phyloP scores from a whole-genome alignment of 108 stramenopile genomes.

The Mayamaea pseudoterrestris region DNA sequence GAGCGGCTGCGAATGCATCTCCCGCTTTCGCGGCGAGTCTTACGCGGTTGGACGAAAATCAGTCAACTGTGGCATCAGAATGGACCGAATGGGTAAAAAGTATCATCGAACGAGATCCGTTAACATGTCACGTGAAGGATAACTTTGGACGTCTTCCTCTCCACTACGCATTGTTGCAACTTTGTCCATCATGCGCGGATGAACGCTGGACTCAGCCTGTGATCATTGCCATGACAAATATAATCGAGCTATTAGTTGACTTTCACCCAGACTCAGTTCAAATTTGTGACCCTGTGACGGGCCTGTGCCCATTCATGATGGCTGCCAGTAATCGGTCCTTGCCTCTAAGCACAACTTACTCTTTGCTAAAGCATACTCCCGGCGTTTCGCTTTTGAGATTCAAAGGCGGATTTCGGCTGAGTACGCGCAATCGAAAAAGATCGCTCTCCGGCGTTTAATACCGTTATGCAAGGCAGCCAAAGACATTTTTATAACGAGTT shows the following conservation, averaged over 20 bases:
- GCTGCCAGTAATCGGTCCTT: slow-evolving; percentile 24
- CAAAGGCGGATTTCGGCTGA: background rate
- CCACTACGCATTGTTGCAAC: slow-evolving; percentile 14
- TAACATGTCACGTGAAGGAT: slow-evolving; percentile 2
- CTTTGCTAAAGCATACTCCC: slow-evolving; percentile 17
- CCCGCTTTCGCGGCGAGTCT: slow-evolving; percentile 8
- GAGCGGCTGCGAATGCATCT: too few species aligned
- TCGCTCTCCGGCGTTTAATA: background rate
- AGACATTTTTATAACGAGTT: background rate
- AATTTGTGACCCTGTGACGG: slow-evolving; percentile 24
- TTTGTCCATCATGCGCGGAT: background rate
- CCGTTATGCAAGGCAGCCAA: background rate
- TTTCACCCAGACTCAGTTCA: slow-evolving; percentile 17
- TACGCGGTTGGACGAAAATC: background rate
- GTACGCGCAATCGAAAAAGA: background rate
- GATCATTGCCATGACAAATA: slow-evolving; percentile 4
- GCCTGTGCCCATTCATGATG: slow-evolving; percentile 57
- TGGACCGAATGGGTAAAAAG: slow-evolving; percentile 7
- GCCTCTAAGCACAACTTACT: slow-evolving; percentile 13
- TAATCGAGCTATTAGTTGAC: too few species aligned
- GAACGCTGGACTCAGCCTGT: slow-evolving; percentile 11
- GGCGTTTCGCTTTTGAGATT: slow-evolving; percentile 1
- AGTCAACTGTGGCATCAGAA: background rate
- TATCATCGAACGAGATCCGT: slow-evolving; percentile 11
- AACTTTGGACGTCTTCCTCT: slow-evolving; percentile 15